phyloP scores from a whole-genome alignment of 441 rosid genomes.

The Raphanus hybrid region DNA sequence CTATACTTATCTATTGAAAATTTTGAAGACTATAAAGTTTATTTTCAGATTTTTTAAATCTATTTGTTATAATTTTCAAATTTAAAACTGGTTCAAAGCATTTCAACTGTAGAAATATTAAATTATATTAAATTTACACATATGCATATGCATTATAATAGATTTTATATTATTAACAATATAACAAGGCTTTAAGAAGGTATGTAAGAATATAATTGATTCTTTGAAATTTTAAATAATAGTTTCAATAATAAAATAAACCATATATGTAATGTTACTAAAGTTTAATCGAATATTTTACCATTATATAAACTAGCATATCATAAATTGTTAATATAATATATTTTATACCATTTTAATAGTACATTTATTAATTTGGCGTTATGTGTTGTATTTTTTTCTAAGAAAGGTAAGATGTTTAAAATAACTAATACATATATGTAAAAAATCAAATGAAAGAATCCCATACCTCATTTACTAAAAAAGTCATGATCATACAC shows the following conservation, averaged over 20 bases:
- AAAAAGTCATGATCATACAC: no score
- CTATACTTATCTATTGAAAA: no score
- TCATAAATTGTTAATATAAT: not conserved
- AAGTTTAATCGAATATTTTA: no score
- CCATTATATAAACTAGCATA: not conserved
- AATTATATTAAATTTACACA: no score
- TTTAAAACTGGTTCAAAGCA: not conserved
- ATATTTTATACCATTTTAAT: not conserved
- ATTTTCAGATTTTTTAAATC: no score
- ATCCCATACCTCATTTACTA: not conserved
- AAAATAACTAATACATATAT: not conserved
- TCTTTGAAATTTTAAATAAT: no score
- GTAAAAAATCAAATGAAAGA: not conserved
- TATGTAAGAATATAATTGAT: not conserved
- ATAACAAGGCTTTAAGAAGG: not conserved
- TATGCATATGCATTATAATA: not conserved
- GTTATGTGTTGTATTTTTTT: not conserved
- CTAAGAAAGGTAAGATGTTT: not conserved
- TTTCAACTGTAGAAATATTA: no score
- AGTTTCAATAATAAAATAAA: no score
- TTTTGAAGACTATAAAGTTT: no score
- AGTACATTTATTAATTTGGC: not conserved
- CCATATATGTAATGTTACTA: no score
- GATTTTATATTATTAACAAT: not conserved
- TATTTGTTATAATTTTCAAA: no score